Base-by-base conservation (phyloP, 768 basidiomycete genomes). In the Calocera viscosa region DNA sequence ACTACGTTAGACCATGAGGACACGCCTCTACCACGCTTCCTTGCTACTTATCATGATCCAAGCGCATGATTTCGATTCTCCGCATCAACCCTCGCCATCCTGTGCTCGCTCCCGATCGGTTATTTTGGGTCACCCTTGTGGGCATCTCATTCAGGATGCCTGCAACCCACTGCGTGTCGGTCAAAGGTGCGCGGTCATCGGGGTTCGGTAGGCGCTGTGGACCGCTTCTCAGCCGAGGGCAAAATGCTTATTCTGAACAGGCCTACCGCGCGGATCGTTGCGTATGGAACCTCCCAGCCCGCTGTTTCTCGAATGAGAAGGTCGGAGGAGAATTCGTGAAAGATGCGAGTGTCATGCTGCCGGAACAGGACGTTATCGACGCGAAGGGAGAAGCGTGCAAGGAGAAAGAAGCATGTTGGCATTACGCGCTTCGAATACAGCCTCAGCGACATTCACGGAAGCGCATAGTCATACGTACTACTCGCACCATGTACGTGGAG, bases 351-450 rank as follows among this genome's bases (percentile, higher is more conserved):
- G 72, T 99, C 96, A 71, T 83, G 86, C 39, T 84, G 83, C 47
- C 96, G 84, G 78, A 98, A 98, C 63, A 98, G 84, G 49, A 99
- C 95, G 66, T 88, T 84, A 74, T 99, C 96, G 63, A 99, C 94
- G 26, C 96, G 86, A 3, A 99, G 81, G n/a, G 89, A 92, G 74
- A 95, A 91, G 14, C 96, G 85, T 1, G 86, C 81, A 10, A 99
- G 85, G 69, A 97, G 84, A 77, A 97, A 97, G 69, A 97, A 81
- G 65, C 90, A 97, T 8, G 87, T 88, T 1, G 94, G 93, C 94
- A 98, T 99, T 47, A 99, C 94, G 63, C 96, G 88, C 94, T 97
- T 73, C 16, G 16, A 26, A 32, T 7, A 66, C 28, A 11, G 32
- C 19, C 26, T 22, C 32, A 28, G 0, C 24, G 34, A 28, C 19